A percentile compares a stretch with the other conserved stretches of the same genome.
Evolutionary conservation across 495 filamentous ascomycete genomes (phyloP).

Genomic region (Lindgomyces ingoldianus): DNA sequence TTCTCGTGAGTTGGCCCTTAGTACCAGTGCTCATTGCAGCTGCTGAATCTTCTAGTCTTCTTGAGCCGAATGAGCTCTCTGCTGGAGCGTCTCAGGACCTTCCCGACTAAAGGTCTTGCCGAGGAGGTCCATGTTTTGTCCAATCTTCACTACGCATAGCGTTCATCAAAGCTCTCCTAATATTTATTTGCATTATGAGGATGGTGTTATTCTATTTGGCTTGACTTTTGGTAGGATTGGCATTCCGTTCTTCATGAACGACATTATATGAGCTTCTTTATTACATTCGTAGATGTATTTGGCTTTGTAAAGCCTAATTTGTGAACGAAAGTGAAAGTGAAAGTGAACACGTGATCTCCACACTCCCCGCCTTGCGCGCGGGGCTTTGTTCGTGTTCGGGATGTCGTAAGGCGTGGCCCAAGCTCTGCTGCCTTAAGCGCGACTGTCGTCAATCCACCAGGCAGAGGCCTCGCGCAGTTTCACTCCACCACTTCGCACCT

Average conservation of each 20-base stretch:
- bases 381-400: too few species aligned
- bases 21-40: background rate
- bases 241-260: too few species aligned
- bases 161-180: background rate
- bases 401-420: background rate
- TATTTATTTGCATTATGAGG: conserved; percentile 20
- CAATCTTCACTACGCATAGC: background rate
- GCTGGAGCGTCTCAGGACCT: conserved; percentile 24
- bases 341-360: too few species aligned
- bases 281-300: too few species aligned
- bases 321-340: too few species aligned
- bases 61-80: conserved; percentile 38
- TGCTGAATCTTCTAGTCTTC: conserved; percentile 28
- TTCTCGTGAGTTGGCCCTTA: conserved; percentile 54
- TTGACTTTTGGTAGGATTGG: background rate
- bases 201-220: conserved; percentile 8
- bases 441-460: background rate
- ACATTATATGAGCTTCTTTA: too few species aligned
- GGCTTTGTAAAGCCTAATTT: too few species aligned
- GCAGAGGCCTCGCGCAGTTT: background rate
- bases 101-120: conserved; percentile 9
- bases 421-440: conserved; percentile 10
- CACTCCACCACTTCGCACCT: background rate
- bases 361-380: too few species aligned
- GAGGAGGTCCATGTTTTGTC: background rate